Percentiles rank a stretch among this genome's conserved stretches.
These are phyloP conservation scores for Crithidia bombi DNA, from an alignment of 208 protist species.

Conservation along the genomic window DNA sequence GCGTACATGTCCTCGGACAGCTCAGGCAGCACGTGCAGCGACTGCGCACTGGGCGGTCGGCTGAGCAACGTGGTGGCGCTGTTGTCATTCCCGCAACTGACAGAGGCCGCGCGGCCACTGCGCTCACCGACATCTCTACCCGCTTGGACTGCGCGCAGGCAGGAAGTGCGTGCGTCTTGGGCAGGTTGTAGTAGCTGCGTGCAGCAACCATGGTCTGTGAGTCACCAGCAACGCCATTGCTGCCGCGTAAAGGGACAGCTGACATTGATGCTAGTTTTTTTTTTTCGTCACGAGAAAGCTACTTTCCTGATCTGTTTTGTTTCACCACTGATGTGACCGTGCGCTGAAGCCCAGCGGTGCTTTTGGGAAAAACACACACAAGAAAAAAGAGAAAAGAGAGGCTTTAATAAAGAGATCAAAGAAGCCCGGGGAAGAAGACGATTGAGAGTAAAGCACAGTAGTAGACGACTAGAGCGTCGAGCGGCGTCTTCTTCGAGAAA, in stretches of 20 bases:
- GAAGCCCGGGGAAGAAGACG: no score
- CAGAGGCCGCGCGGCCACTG: neutral
- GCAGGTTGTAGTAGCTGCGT: constrained; percentile 18
- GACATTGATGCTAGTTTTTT: neutral
- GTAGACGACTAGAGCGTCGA: no score
- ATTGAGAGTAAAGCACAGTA: no score
- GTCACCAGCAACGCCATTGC: neutral
- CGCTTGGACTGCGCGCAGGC: neutral
- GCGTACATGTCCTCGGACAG: constrained; percentile 2
- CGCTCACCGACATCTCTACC: constrained; percentile 1
- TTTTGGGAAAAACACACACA: no score
- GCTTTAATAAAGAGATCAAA: no score
- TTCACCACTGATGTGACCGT: no score
- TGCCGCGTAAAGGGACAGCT: neutral
- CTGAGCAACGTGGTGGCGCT: constrained; percentile 9
- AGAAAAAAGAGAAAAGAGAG: no score
- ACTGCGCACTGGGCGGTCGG: constrained; percentile 8
- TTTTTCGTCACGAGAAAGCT: neutral
- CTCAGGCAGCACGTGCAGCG: constrained; percentile 8
- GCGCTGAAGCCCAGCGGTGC: no score
- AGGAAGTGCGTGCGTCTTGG: neutral
- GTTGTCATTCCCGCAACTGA: neutral
- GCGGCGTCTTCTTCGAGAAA: no score
- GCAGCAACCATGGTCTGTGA: neutral
- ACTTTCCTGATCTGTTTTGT: no score